Percentiles rank a stretch among this genome's conserved stretches.
phyloP scores from a whole-genome alignment of 345 rosid genomes.

The Euclidium syriacum region DNA sequence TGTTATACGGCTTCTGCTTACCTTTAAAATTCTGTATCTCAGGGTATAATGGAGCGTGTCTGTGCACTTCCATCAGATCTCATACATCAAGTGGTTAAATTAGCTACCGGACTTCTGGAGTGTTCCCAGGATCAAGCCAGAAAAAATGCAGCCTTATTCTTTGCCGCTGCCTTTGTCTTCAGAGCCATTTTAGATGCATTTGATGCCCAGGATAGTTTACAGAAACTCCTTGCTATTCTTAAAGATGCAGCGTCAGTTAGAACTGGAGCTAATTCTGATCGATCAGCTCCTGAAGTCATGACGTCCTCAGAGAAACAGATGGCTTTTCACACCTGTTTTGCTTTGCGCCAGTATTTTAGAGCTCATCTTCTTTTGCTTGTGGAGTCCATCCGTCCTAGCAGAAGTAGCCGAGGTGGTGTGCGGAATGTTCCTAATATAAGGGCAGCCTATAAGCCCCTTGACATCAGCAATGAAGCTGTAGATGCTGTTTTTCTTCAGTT shows the following conservation, averaged over 20 bases:
- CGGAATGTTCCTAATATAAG: constrained; percentile 70
- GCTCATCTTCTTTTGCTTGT: constrained; percentile 89
- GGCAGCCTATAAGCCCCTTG: constrained; percentile 94
- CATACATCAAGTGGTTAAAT: constrained; percentile 76
- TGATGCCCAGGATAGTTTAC: constrained; percentile 84
- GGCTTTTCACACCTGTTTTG: constrained; percentile 90
- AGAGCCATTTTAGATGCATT: constrained; percentile 97
- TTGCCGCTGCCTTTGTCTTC: constrained; percentile 92
- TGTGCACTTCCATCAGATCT: constrained; percentile 88
- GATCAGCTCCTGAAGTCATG: constrained; percentile 74
- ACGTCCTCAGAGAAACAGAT: constrained; percentile 94
- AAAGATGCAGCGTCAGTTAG: constrained; percentile 87
- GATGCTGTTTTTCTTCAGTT: constrained; percentile 87
- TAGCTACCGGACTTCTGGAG: constrained; percentile 84
- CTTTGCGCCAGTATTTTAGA: constrained; percentile 95
- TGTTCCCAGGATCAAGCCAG: constrained; percentile 85
- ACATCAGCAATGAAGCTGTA: constrained; percentile 94
- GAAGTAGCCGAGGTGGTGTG: constrained; percentile 63
- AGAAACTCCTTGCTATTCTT: constrained; percentile 69
- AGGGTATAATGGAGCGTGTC: constrained; percentile 99
- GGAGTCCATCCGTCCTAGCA: constrained; percentile 86
- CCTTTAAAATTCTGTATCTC: not conserved
- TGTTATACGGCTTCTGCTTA: constrained; percentile 4
- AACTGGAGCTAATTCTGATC: constrained; percentile 86
- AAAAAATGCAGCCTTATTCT: constrained; percentile 91